Percentiles rank a stretch among this genome's conserved stretches.
These are phyloP conservation scores for Phytophthora cryptogea DNA, from an alignment of 352 stramenopile species.

Conservation along the genomic window DNA sequence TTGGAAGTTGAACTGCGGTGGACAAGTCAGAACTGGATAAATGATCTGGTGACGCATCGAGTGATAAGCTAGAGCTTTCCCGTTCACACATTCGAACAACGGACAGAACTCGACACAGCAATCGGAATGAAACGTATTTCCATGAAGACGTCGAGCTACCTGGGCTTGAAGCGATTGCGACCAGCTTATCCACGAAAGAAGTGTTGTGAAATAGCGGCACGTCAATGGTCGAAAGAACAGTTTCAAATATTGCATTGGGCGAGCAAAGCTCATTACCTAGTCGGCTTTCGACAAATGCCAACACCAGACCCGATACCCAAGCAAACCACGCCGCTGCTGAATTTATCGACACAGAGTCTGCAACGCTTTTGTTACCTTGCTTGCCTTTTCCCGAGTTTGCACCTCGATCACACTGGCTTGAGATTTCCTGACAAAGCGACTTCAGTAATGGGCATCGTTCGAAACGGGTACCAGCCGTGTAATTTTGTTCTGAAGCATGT, in stretches of 20 bases:
- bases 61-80: background rate
- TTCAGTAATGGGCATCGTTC: constrained; percentile 27
- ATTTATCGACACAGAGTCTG: constrained; percentile 4
- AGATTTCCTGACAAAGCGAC: constrained; percentile 34
- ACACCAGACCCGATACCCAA: constrained; percentile 38
- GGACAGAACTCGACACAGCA: constrained; percentile 31
- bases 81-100: background rate
- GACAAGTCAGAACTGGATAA: constrained; percentile 1
- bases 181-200: constrained; percentile 35
- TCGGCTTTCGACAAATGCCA: constrained; percentile 16
- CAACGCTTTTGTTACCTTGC: constrained; percentile 8
- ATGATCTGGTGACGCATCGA: background rate
- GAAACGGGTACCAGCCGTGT: background rate
- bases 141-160: constrained; percentile 20
- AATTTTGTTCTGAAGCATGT: background rate
- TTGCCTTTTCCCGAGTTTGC: constrained; percentile 7
- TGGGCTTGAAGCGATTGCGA: constrained; percentile 19
- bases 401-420: constrained; percentile 15
- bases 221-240: background rate
- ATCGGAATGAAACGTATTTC: constrained; percentile 37
- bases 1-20: constrained; percentile 24
- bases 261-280: background rate
- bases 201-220: constrained; percentile 24
- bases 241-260: background rate
- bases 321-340: constrained; percentile 30